Evolutionary conservation across 805 yeast species (phyloP), one percentile per base, ranked within the genome.

Genomic region (Wickerhamomyces rabaulensis): DNA sequence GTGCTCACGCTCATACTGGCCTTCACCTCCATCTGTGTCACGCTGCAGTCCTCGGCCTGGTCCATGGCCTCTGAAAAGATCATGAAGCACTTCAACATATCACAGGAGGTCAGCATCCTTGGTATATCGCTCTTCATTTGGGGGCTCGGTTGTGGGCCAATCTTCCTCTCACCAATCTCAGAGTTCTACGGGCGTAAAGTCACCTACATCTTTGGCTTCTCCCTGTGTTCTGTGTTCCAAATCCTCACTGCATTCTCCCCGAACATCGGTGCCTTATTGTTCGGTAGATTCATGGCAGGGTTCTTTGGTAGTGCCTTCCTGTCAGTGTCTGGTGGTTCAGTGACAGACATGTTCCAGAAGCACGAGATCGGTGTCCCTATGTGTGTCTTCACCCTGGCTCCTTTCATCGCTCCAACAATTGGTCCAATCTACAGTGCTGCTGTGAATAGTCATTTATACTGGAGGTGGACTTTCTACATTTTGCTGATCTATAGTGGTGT

Each of bases 281-380:
- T 84, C 40, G 77, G 82, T 43, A 75, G 94, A 52, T 78, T 84
- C 52, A 64, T 83, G 50, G 79, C 82, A 12, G 94, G 94, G 1
- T 72, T 85, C 40, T 82, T 82, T 54, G 90, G 90, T 4, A 81
- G 88, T 43, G 83, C 87, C 3, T 85, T 89, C 37, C 68, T 87
- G 53, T 79, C 84, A 50, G 83, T 85, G 27, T 88, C 89, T 9
- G 90, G 91, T 31, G 95, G 94, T 19, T 74, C 86, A 1, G 68
- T 87, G 40, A 80, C 88, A 10, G 95, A 87, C 62, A 70, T 86
- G 47, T 87, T 80, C 69, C 68, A 68, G 17, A 79, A 80, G 48
- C 64, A 71, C 45, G 75, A 79, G 38, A 78, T 89, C 45, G 87
- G 87, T 27, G 65, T 74, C 9, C 90, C 94, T 2, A 75, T 87